Base-by-base conservation (phyloP, 805 yeast genomes). In the Starmerella roubikii region DNA sequence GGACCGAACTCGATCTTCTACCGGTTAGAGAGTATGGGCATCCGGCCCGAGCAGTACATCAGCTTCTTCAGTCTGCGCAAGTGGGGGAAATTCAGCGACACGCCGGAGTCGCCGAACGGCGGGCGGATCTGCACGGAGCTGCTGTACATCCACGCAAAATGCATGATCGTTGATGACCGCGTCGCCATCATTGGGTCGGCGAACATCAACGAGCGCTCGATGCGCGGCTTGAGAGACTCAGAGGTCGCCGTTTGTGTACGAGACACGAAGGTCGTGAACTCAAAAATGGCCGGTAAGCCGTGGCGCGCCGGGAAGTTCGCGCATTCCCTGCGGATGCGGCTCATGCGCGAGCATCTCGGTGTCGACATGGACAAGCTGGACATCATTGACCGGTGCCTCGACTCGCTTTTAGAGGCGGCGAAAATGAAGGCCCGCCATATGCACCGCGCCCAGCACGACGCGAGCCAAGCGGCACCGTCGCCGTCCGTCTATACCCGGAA, bases 281-380 rank as follows among this genome's bases (percentile, higher is more conserved):
- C 76, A 3, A 59, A 58, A 11, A 85, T 91, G 96, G 78, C 76
- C 44, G 96, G 93, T 2, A 62, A 74, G 51, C 80, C 82, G 0
- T 88, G 74, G 57, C 60, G 68, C 44, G 98, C 88, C 2, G 88
- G 84, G 3, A 76, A 74, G 49, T 91, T 88, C 64, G 84, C 97
- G 0, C 93, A 84, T 56, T 77, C 91, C 2, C 62, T 91, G 43
- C 70, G 99, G 52, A 72, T 85, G 65, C 69, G 96, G 45, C 66
- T 93, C 36, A 91, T 91, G 98, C 71, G 98, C 47, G 99, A 91
- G 55, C 99, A 91, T 60, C 56, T 91, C 20, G 99, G 98, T 20
- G 78, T 93, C 38, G 93, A 85, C 57, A 41, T 47, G 17, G 54
- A 53, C 34, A 49, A 48, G 37, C 41, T 53, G 18, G 53, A 50